Base-by-base conservation (phyloP, 345 rosid species). In the Melastoma malabathricum region DNA sequence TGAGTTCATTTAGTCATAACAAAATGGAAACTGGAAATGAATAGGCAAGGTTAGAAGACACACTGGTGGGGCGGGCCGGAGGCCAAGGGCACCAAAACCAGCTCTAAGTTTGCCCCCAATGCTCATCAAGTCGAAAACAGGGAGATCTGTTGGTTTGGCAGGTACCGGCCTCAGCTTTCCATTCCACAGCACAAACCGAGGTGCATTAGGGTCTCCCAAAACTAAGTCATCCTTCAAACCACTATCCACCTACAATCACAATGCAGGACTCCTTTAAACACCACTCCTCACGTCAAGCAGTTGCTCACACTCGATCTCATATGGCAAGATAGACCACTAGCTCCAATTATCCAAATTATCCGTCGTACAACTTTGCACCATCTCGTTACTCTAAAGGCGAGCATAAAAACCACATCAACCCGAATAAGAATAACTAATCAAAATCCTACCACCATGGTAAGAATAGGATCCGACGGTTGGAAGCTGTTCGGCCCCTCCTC, bases 401-500 rank as follows among this genome's bases (percentile, higher is more conserved):
- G 38, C 17, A 20, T 12, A 6, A 15, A n/a, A 5, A 43, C 18
- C 13, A 19, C 14, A 23, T 13, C 6, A 16, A 8, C 38, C 6
- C 17, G 25, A 22, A 41, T 18, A 19, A 13, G 47, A 44, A 10
- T 18, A 2, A 54, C 43, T 13, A 23, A 15, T 18, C 23, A 57
- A 43, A 38, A 58, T 48, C 76, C 4, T 72, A 86, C 96, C 89
- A 64, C 96, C 89, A 82, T 78, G 34, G 84, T 82, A 54, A 90
- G 93, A 70, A 90, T 80, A 15, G 98, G 76, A 82, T 90, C 94
- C 43, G 96, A 84, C 16, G 96, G 98, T 65, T 90, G 96, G 66
- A 82, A 90, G 50, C 98, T 90, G 63, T 90, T 90, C 15, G 98
- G 96, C 10, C 92, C 94, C 70, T 86, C 96, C 68, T 90, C 96